These are phyloP conservation scores for Phylloporus sp. DNA, from an alignment of 768 basidiomycete species.

Conservation along the genomic window DNA sequence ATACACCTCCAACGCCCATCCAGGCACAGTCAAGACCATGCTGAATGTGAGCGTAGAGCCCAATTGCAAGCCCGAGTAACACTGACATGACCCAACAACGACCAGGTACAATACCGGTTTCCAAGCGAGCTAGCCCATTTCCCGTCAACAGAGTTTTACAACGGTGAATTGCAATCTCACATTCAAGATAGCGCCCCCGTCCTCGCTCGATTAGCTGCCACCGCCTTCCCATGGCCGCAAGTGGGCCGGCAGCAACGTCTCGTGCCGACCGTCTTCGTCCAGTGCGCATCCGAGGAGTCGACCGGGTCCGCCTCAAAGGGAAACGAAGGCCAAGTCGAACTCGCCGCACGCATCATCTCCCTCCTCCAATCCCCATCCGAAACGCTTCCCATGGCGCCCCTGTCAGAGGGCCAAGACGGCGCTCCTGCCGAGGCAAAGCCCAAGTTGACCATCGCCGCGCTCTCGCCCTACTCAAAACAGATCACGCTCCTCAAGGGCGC, in stretches of 20 bases:
- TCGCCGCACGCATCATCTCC: slow-evolving; percentile 45
- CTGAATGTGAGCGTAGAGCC: slow-evolving; percentile 40
- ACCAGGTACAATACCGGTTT: slow-evolving; percentile 61
- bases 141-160: slow-evolving; percentile 63
- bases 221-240: slow-evolving; percentile 58
- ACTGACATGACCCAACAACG: background rate
- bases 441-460: slow-evolving; percentile 14
- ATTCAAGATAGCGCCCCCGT: slow-evolving; percentile 35
- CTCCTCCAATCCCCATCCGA: slow-evolving; percentile 31
- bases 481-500: slow-evolving; percentile 41
- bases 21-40: slow-evolving; percentile 54
- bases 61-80: background rate
- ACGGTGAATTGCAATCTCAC: slow-evolving; percentile 48
- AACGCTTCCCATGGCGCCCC: no score
- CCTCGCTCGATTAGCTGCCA: slow-evolving; percentile 35
- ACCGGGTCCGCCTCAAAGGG: slow-evolving; percentile 57
- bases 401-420: background rate
- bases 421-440: background rate
- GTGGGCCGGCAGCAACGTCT: slow-evolving; percentile 22
- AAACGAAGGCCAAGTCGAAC: slow-evolving; percentile 54
- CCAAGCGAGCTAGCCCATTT: slow-evolving; percentile 54
- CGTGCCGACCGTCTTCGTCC: slow-evolving; percentile 55
- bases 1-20: slow-evolving; percentile 35
- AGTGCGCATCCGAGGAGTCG: slow-evolving; percentile 56
- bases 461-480: slow-evolving; percentile 63